Conservation (phyloP, 163 green algal species). For the Chlamydomonas reinhardtii region DNA sequence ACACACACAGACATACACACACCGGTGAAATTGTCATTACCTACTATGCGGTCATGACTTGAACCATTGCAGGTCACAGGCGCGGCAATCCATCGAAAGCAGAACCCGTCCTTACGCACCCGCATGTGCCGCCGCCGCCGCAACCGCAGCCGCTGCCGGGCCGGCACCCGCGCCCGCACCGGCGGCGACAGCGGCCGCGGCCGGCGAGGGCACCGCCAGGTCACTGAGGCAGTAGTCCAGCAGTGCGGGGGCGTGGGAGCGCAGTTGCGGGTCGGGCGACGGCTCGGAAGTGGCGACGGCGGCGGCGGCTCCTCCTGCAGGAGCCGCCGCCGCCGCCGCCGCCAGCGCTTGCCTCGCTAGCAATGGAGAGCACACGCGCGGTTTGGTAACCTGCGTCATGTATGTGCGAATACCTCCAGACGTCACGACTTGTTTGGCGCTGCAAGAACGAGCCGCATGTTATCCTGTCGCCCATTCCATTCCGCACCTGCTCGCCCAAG, state of each 20-base stretch:
- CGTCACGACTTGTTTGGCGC: no score
- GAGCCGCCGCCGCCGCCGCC: neutral
- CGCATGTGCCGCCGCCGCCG: neutral
- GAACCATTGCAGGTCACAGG: no score
- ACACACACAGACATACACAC: no score
- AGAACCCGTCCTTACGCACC: neutral
- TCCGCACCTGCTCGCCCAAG: no score
- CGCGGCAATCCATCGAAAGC: no score
- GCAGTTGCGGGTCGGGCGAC: neutral
- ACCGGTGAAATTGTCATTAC: no score
- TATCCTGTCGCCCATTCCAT: no score
- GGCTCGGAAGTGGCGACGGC: neutral
- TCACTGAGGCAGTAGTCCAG: slow-evolving; percentile 76
- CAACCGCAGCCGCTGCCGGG: slow-evolving; percentile 31
- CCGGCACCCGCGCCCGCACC: no score
- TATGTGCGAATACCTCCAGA: neutral
- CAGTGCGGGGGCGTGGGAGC: slow-evolving; percentile 47
- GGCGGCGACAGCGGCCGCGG: no score
- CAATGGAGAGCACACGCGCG: slow-evolving; percentile 53
- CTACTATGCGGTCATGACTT: no score
- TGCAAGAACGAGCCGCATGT: no score
- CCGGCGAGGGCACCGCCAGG: slow-evolving; percentile 40
- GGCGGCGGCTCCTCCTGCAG: neutral
- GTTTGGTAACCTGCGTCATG: neutral
- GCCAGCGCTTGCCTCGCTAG: slow-evolving; percentile 49